phyloP scores from a whole-genome alignment of 352 stramenopile species.

The Saprolegnia diclina region DNA sequence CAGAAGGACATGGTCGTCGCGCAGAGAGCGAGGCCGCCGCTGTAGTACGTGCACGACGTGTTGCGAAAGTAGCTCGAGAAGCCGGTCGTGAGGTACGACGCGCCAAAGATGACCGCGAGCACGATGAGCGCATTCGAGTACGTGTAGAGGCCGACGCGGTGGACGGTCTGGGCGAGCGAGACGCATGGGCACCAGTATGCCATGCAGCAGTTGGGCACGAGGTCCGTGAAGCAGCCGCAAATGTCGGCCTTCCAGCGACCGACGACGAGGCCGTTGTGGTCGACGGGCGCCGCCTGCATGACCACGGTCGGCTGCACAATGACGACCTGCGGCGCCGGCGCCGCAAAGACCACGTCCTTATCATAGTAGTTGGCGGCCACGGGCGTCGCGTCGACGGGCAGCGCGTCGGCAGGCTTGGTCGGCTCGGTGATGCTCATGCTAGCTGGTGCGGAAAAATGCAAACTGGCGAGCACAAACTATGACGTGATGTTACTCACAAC shows the following conservation, averaged over 20 bases:
- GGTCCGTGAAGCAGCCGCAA: slow-evolving; percentile 32
- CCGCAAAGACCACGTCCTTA: neutral
- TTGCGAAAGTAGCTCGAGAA: neutral
- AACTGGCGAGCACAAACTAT: neutral
- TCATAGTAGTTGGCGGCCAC: neutral
- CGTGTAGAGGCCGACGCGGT: slow-evolving; percentile 25
- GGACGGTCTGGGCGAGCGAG: slow-evolving; percentile 32
- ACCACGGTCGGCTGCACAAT: slow-evolving; percentile 6
- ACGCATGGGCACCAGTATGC: slow-evolving; percentile 33
- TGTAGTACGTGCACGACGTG: neutral
- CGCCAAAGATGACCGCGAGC: neutral
- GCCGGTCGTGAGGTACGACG: neutral
- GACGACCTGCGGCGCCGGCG: slow-evolving; percentile 1
- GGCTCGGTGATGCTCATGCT: neutral
- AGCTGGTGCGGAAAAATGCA: neutral
- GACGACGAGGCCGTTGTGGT: slow-evolving; percentile 65
- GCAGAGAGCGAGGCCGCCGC: neutral
- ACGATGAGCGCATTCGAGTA: slow-evolving; percentile 20
- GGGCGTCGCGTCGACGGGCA: neutral
- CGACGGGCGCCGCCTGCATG: slow-evolving; percentile 12
- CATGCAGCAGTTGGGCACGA: slow-evolving; percentile 33
- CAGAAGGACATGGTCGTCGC: neutral
- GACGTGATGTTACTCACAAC: neutral
- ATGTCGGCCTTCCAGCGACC: slow-evolving; percentile 67
- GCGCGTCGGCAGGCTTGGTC: too few relatives aligned